Conservation (phyloP, 1,284 basidiomycete genomes). For the Heterobasidion parviporum region DNA sequence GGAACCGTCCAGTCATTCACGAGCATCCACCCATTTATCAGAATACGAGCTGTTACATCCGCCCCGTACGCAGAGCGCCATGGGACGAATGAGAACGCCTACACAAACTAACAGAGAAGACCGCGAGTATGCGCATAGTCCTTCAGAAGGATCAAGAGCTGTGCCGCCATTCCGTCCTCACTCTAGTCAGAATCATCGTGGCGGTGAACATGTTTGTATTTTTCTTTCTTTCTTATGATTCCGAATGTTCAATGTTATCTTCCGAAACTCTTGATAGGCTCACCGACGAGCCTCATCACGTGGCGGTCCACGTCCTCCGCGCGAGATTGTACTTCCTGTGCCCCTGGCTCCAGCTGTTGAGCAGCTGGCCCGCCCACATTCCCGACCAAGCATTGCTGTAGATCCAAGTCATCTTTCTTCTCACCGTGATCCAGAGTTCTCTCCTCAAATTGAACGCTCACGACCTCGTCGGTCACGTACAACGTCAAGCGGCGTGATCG, state of each 20-base stretch:
- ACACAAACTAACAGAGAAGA: slow-evolving; percentile 4
- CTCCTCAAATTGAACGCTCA: background rate
- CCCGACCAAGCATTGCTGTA: background rate
- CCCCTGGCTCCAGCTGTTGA: slow-evolving; percentile 6
- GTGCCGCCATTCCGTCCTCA: background rate
- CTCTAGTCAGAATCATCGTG: background rate
- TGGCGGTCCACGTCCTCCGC: slow-evolving; percentile 6
- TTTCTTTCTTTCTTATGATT: no score
- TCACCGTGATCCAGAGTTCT: background rate
- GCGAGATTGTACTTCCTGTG: slow-evolving; percentile 8
- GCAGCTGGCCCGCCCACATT: background rate
- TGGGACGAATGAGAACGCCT: background rate
- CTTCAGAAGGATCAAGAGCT: background rate
- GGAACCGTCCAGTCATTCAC: slow-evolving; percentile 7
- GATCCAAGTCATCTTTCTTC: no score
- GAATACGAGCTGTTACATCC: slow-evolving; percentile 11
- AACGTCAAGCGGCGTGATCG: slow-evolving; percentile 20
- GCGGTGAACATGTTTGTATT: background rate
- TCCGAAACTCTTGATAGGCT: background rate
- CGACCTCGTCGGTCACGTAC: slow-evolving; percentile 18
- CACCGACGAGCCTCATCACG: background rate
- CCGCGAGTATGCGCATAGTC: slow-evolving; percentile 4
- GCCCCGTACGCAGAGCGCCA: background rate
- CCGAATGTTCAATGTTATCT: no score
- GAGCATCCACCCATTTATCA: slow-evolving; percentile 11